Evolutionary conservation across 352 stramenopile species (phyloP), one percentile per base, ranked within the genome.

Genomic region (Phytophthora citrophthora): DNA sequence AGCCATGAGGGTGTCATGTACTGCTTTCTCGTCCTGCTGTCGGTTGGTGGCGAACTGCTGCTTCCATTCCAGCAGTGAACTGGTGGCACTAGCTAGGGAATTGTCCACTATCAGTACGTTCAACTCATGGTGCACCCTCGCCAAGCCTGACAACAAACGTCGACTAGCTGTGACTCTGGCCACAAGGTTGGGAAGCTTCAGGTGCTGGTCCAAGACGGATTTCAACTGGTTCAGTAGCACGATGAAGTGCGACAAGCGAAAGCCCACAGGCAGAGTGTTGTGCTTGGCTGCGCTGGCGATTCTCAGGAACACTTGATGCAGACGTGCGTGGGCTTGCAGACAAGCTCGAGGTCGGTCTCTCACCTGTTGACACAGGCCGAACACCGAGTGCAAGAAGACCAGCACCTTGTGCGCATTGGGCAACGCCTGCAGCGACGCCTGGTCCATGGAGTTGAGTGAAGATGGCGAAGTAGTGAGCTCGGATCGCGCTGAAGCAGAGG

Each of bases 1-100:
- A 18, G 73, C 71, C 55, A 70, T 70, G 11, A 90, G 56, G n/a
- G 78, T 90, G 20, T 79, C 74, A 29, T 89, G 72, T 18, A 92
- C 64, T 32, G 64, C 49, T 43, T 74, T 82, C 53, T 92, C 83
- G 56, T 92, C 83, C 32, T 84, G 67, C 13, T 79, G 70, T 36
- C 74, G 59, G 48, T 86, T 86, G 45, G 65, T 40, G 10, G 74
- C 70, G 49, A 87, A 68, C 39, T 89, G 79, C 36, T 68, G 56
- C 44, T 84, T 79, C 76, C 76, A 88, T 23, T 66, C 63, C 29
- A 86, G 62, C 36, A 83, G 43, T 8, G 65, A 24, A 45, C 73
- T 82, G 0, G 47, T 56, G 4, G 62, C 32, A 23, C 68, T 78
- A 13, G 71, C 65, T 10, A 86, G 51, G 4, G 60, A 40, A 32